Evolutionary conservation across 176 grass and related monocot genomes (phyloP).

Genomic region (Dendrocalamus sinicus): DNA sequence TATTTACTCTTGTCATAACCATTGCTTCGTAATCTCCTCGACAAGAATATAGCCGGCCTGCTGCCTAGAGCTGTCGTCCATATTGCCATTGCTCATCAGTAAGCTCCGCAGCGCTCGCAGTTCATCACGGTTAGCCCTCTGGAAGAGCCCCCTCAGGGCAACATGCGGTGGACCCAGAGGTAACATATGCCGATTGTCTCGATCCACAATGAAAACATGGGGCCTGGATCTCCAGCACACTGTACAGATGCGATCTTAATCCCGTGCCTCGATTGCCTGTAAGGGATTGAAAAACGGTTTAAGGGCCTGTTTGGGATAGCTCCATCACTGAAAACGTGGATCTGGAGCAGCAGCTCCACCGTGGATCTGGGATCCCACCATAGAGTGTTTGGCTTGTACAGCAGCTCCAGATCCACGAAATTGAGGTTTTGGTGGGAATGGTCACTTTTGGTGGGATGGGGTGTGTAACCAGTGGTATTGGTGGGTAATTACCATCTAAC

Average conservation of each 20-base stretch:
- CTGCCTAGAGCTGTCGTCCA: constrained; percentile 50
- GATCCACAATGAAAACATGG: constrained; percentile 35
- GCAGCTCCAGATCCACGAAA: no score
- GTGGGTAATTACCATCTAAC: no score
- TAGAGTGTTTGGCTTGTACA: no score
- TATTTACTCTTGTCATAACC: constrained; percentile 45
- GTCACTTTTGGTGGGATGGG: no score
- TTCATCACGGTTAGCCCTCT: constrained; percentile 75
- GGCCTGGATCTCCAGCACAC: constrained; percentile 83
- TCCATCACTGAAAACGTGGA: no score
- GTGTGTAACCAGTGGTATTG: no score
- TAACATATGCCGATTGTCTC: constrained; percentile 23
- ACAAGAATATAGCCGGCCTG: constrained; percentile 51
- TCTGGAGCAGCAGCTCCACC: no score
- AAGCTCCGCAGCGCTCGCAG: constrained; percentile 59
- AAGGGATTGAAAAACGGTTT: constrained; percentile 5
- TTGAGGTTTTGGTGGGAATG: no score
- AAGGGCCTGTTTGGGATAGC: no score
- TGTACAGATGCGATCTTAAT: constrained; percentile 60
- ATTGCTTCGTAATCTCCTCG: constrained; percentile 56
- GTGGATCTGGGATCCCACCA: no score
- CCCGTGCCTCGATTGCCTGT: constrained; percentile 68
- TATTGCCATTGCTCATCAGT: constrained; percentile 40
- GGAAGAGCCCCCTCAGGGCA: constrained; percentile 70
- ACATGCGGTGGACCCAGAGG: constrained; percentile 36